Evolutionary conservation across 2,329 filamentous ascomycete species (phyloP), one percentile per base, ranked within the genome.

Genomic region (Colletotrichum gigasporum): DNA sequence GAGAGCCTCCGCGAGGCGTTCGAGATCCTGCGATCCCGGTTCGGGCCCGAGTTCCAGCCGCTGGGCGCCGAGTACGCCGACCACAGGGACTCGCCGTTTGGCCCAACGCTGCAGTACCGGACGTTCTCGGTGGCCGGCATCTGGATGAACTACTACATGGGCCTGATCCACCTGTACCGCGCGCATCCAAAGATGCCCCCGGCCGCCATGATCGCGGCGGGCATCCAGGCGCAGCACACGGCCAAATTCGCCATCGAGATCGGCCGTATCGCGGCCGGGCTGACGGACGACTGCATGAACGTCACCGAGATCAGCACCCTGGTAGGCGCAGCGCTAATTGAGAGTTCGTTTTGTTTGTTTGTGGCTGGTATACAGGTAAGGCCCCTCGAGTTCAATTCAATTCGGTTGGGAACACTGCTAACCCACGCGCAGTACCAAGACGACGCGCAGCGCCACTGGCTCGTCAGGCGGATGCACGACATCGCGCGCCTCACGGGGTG

Each of bases 131-230:
- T 98, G 67, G 92, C 92, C 3, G 91, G 92, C 32, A 84, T 97
- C 20, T 97, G 94, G 93, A 89, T 92, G 73, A 91, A 94, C 68
- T 94, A 92, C 75, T 91, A 97, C 76, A 92, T 95, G 83, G 90
- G 90, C 0, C 84, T 93, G 47, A 95, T 98, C 61, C 85, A 94
- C 56, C 85, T 96, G n/a, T 83, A 95, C 63, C 87, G 96, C 32
- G 85, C 90, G 1, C 94, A 97, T 69, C 96, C 96, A 0, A 87
- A 87, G 22, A 97, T 97, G 94, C 95, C 94, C 1, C 93, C 95
- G 0, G 90, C 94, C 8, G 91, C 94, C 34, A 94, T 97, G 87
- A 87, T 94, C 71, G 94, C 96, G 3, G 93, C 93, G 0, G 91
- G 90, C 7, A 84, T 96, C 67, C 89, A 91, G 9, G 93, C 93